Percentiles rank a stretch among this genome's conserved stretches.
Evolutionary conservation across 441 rosid genomes (phyloP).

Genomic region (Croton laevigatus): DNA sequence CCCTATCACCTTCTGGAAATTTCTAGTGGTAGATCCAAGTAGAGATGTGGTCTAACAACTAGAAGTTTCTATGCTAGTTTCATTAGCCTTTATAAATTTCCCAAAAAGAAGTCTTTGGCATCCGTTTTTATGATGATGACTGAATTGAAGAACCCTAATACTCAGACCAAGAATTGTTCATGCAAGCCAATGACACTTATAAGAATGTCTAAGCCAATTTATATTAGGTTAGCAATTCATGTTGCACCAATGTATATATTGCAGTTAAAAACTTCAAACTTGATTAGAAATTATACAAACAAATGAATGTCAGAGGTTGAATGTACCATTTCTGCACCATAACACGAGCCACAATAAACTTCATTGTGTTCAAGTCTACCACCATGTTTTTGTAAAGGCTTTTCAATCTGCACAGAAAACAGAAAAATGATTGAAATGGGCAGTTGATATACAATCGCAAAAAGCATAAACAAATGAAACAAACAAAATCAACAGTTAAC

Average conservation of each 20-base stretch:
- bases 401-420: constrained; percentile 59
- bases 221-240: too few relatives aligned
- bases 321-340: constrained; percentile 78
- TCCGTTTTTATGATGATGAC: not conserved
- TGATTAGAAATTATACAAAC: not conserved
- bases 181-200: not conserved
- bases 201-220: not conserved
- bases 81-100: not conserved
- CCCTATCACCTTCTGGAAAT: not conserved
- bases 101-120: not conserved
- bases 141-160: not conserved
- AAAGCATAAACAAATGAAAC: constrained; percentile 5
- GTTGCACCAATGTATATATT: not conserved
- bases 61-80: not conserved
- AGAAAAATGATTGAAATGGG: not conserved
- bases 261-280: not conserved
- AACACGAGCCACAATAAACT: constrained; percentile 91
- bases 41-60: not conserved
- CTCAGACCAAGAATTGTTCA: not conserved
- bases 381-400: constrained; percentile 91
- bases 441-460: not conserved
- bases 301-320: constrained; percentile 11
- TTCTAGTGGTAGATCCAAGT: not conserved
- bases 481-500: not conserved
- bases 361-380: constrained; percentile 87